Evolutionary conservation across 768 basidiomycete species (phyloP).

Genomic region (Pulveroboletus sp.): DNA sequence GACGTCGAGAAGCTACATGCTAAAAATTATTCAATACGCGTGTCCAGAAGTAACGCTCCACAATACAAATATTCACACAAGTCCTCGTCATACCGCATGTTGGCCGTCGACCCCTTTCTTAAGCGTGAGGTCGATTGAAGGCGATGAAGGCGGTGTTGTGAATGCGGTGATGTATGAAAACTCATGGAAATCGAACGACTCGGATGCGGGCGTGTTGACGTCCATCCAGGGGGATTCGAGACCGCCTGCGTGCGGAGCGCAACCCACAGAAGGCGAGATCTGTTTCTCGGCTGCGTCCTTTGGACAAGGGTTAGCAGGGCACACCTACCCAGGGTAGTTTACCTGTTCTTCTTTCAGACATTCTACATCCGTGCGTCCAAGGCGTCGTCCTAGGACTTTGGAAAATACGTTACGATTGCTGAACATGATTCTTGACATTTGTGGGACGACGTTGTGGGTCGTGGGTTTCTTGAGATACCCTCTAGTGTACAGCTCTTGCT

Average conservation of each 20-base stretch:
- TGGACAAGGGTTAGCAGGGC: background rate
- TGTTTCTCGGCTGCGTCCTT: slow-evolving; percentile 5
- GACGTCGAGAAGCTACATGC: slow-evolving; percentile 17
- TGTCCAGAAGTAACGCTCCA: slow-evolving; percentile 5
- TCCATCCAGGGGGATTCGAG: slow-evolving; percentile 13
- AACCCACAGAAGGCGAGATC: slow-evolving; percentile 8
- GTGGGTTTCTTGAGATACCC: slow-evolving; percentile 25
- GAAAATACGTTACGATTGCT: slow-evolving; percentile 7
- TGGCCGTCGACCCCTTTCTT: slow-evolving; percentile 13
- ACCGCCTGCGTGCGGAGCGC: slow-evolving; percentile 1
- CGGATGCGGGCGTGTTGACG: slow-evolving; percentile 10
- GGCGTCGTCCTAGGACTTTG: slow-evolving; percentile 17
- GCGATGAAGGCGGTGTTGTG: slow-evolving; percentile 30
- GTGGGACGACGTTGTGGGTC: slow-evolving; percentile 4
- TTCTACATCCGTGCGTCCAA: slow-evolving; percentile 17
- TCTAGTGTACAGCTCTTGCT: slow-evolving; percentile 25
- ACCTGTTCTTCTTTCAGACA: slow-evolving; percentile 16
- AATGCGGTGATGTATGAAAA: slow-evolving; percentile 31
- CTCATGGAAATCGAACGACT: slow-evolving; percentile 26
- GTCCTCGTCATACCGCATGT: slow-evolving; percentile 11
- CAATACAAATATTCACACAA: slow-evolving; percentile 4
- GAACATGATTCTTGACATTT: slow-evolving; percentile 1
- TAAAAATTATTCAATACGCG: slow-evolving; percentile 4
- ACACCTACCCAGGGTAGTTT: background rate
- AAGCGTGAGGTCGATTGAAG: slow-evolving; percentile 12